A percentile compares a stretch with the other conserved stretches of the same genome.
Conservation (phyloP, 2,329 filamentous ascomycete genomes). For the Erysiphe pulchra region DNA sequence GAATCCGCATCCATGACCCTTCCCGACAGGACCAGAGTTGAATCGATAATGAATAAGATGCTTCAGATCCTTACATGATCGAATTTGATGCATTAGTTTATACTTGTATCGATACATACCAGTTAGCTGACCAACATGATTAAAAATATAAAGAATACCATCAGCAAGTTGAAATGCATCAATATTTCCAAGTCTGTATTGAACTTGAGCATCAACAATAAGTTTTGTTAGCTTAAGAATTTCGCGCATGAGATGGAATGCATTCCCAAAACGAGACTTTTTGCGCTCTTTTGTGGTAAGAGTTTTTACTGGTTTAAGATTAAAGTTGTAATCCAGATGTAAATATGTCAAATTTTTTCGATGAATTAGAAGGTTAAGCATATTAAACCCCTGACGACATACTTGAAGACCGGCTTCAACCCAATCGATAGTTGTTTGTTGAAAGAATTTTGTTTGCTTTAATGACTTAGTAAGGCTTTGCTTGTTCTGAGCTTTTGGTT, state of each 20-base stretch:
- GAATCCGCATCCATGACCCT: slow-evolving; percentile 93
- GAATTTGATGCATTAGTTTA: slow-evolving; percentile 98
- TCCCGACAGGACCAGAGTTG: slow-evolving; percentile 88
- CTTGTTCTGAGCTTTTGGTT: slow-evolving; percentile 83
- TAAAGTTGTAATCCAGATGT: slow-evolving; percentile 98
- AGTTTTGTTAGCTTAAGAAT: slow-evolving; percentile 88
- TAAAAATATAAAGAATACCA: slow-evolving; percentile 97
- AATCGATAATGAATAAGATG: slow-evolving; percentile 98
- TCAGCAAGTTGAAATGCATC: slow-evolving; percentile 97
- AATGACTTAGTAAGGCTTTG: slow-evolving; percentile 73
- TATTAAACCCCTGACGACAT: slow-evolving; percentile 95
- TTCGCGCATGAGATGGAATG: slow-evolving; percentile 96
- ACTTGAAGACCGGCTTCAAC: slow-evolving; percentile 96
- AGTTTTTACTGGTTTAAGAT: slow-evolving; percentile 95
- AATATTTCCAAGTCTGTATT: slow-evolving; percentile 91
- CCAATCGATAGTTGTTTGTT: slow-evolving; percentile 98
- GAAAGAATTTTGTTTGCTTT: slow-evolving; percentile 97
- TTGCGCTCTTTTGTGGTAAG: slow-evolving; percentile 96
- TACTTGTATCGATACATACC: slow-evolving; percentile 99
- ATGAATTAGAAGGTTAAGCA: slow-evolving; percentile 93
- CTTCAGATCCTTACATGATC: slow-evolving; percentile 96
- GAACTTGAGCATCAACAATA: slow-evolving; percentile 94
- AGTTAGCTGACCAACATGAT: slow-evolving; percentile 91
- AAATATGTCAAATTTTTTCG: slow-evolving; percentile 96
- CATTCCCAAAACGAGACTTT: slow-evolving; percentile 97